phyloP scores from a whole-genome alignment of 208 protist species.

The Naegleria gruberi region DNA sequence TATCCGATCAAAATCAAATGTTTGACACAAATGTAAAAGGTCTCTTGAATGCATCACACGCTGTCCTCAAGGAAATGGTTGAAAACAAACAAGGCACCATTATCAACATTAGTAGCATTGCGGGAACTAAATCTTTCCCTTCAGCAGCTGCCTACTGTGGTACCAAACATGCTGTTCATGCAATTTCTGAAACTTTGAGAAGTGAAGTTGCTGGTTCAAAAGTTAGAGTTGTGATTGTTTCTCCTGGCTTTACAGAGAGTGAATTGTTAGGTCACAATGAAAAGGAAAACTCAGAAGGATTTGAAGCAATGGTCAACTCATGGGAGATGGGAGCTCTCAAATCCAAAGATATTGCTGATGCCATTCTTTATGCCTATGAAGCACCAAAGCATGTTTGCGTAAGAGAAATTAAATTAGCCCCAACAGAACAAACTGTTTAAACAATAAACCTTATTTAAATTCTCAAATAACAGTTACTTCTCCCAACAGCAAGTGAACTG shows the following conservation, averaged over 20 bases:
- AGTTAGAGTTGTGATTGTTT: constrained; percentile 25
- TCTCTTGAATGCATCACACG: constrained; percentile 33
- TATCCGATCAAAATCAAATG: constrained; percentile 29
- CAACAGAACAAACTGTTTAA: constrained; percentile 34
- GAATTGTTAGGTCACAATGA: constrained; percentile 28
- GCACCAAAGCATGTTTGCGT: constrained; percentile 26
- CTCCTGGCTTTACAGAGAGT: constrained; percentile 31
- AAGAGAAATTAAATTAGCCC: constrained; percentile 25
- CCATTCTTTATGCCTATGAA: constrained; percentile 10
- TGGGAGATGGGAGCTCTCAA: constrained; percentile 7
- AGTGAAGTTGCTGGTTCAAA: constrained; percentile 21
- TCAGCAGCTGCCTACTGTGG: constrained; percentile 37
- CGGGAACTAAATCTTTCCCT: constrained; percentile 30
- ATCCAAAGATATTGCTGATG: not conserved
- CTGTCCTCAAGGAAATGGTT: constrained; percentile 31
- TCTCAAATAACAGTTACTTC: too few relatives aligned
- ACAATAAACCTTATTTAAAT: too few relatives aligned
- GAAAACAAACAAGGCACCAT: constrained; percentile 31
- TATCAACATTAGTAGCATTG: constrained; percentile 39
- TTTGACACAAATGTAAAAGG: constrained; percentile 39
- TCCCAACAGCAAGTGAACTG: too few relatives aligned
- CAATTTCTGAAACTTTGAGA: constrained; percentile 30
- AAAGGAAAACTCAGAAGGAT: not conserved
- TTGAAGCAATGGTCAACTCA: constrained; percentile 1
- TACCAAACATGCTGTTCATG: constrained; percentile 37